Percentiles rank a stretch among this genome's conserved stretches.
Conservation (phyloP, 495 filamentous ascomycete genomes). For the Lasiosphaeria hispida region DNA sequence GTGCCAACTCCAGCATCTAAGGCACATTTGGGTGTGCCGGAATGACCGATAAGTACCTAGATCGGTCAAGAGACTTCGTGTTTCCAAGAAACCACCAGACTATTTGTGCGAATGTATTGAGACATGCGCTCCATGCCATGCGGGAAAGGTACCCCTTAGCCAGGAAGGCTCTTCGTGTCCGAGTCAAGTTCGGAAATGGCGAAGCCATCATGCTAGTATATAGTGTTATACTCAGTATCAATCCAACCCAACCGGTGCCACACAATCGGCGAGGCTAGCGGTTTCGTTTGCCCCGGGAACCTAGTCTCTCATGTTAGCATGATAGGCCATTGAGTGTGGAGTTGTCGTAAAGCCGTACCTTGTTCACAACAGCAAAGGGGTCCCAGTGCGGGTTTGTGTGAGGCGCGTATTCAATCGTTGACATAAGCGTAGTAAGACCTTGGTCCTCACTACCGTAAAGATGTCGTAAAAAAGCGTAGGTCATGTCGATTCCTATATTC, state of each 20-base stretch:
- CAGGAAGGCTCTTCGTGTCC: too few relatives aligned
- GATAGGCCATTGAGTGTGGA: background rate
- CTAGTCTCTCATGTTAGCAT: conserved; percentile 1
- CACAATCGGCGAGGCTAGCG: background rate
- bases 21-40: too few relatives aligned
- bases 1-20: too few relatives aligned
- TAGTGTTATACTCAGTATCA: too few relatives aligned
- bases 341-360: background rate
- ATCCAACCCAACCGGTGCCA: conserved; percentile 1
- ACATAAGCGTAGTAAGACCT: conserved; percentile 7
- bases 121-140: too few relatives aligned
- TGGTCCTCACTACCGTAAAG: conserved; percentile 40
- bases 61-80: too few relatives aligned
- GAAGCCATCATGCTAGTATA: too few relatives aligned
- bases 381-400: conserved; percentile 33
- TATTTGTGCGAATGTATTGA: too few relatives aligned
- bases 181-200: too few relatives aligned
- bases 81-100: too few relatives aligned
- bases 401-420: conserved; percentile 34
- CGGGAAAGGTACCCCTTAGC: too few relatives aligned
- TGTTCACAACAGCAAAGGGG: conserved; percentile 31
- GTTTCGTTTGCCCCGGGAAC: conserved; percentile 8
- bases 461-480: conserved; percentile 49
- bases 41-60: too few relatives aligned
- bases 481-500: conserved; percentile 65